Evolutionary conservation across 306 rosid species (phyloP), one percentile per base, ranked within the genome.

Genomic region (Begonia peltatifolia): DNA sequence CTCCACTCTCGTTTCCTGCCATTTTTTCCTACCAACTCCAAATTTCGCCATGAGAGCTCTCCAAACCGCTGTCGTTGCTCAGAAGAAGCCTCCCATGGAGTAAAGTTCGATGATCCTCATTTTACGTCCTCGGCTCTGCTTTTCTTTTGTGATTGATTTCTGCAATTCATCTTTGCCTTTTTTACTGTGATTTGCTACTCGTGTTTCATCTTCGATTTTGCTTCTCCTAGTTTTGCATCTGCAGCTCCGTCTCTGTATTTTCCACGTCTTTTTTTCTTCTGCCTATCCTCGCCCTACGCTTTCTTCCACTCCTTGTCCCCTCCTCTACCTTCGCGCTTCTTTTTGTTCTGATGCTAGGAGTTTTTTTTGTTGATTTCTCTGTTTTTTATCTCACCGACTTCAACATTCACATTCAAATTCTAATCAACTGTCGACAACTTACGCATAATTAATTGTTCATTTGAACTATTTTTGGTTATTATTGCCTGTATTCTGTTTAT

Each of bases 51-150:
- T 59, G 70, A 59, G 63, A 64, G 56, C 55, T 48, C 63, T 51
- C 10, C 64, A 43, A 36, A 36, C 25, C 30, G 55, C 63, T 47
- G 62, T 55, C 30, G 30, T 54, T 61, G 46, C 67, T 64, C 51
- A 14, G 48, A 64, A 70, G 57, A 70, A 59, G 63, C 70, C 63
- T 23, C 47, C 42, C 16, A 13, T 47, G 14, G 60, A 54, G 75
- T 70, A 63, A 64, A 22, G 17, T 64, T 16, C 53, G 44, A 0
- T 16, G 22, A 56, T 14, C 9, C 38, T 30, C 38, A 30, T 30
- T 30, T 30, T 30, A 30, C 38, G 38, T 30, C 38, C 9, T 30
- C 56, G 23, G 3, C 54, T 55, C 17, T 23, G 41, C 50, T 58
- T 12, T 6, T 9, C 17, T n/a, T 54, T 14, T 17, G 2, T 12